Evolutionary conservation across 441 rosid genomes (phyloP), one percentile per base, ranked within the genome.

Genomic region (Euphorbia celastroides): DNA sequence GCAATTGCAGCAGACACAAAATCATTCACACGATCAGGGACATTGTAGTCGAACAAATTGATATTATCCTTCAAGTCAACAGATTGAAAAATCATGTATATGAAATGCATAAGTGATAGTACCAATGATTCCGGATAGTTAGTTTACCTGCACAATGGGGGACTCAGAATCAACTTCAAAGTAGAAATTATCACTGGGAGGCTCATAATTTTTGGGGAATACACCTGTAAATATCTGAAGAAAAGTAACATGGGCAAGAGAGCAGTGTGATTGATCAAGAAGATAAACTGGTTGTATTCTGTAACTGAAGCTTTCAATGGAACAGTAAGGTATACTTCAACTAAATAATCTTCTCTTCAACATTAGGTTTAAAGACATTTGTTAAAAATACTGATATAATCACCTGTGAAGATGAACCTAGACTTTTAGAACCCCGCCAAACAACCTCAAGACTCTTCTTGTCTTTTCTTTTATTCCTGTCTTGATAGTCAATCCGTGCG

Each of bases 401-500:
- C 58, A 85, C 96, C 92, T 86, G 91, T 31, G 91, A 80, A 79
- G 96, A 92, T 71, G 99, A 88, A 70, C 97, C 92, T 32, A 92
- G 83, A 77, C 93, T 94, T 83, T 77, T 86, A 56, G 98, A 94
- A 54, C 96, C 98, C 36, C 66, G 86, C 99, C 99, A 94, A 68
- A 94, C 82, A 79, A 88, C 94, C 82, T 94, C 99, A 31, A 94
- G 98, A 64, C 83, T 88, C 83, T 92, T 94, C 51, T 89, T 92
- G 26, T 65, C 80, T 68, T 79, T 84, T 57, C 98, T 86, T 80
- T 92, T 94, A 58, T 63, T 83, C 80, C 91, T 78, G 66, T 94
- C 99, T 84, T 94, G 99, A 82, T 92, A 92, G 72, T 94, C 99
- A 59, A 94, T 92, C 56, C 99, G 85, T 23, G 90, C 99, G 61